Evolutionary conservation across 306 rosid genomes (phyloP).

Genomic region (Rosa multiflora): DNA sequence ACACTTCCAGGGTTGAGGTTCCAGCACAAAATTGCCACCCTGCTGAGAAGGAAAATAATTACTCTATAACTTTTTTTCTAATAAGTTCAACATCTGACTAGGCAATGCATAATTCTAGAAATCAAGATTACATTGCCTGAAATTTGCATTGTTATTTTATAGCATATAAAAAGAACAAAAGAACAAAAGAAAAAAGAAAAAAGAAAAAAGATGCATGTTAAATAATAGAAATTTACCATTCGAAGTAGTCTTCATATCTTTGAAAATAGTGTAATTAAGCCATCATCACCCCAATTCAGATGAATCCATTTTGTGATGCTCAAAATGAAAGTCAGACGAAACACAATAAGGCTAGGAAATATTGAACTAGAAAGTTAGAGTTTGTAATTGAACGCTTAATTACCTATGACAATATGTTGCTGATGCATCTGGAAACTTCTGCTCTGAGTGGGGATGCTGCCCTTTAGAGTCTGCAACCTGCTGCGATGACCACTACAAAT

Average conservation of each 20-base stretch:
- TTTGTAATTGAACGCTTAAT: background rate
- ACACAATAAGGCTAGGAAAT: slow-evolving; percentile 13
- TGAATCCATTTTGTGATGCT: slow-evolving; percentile 96
- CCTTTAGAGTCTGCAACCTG: slow-evolving; percentile 81
- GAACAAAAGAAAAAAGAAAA: background rate
- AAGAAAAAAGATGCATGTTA: background rate
- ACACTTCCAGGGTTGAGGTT: too few species aligned
- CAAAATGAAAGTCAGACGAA: slow-evolving; percentile 58
- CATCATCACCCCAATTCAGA: slow-evolving; percentile 98
- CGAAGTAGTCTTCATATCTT: slow-evolving; percentile 78
- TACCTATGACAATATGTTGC: slow-evolving; percentile 43
- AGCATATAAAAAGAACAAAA: background rate
- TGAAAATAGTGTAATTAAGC: slow-evolving; percentile 70
- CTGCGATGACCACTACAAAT: slow-evolving; percentile 63
- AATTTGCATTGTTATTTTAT: background rate
- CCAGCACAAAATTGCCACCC: too few species aligned
- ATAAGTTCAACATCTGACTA: too few species aligned
- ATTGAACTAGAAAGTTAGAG: background rate
- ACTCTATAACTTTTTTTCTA: too few species aligned
- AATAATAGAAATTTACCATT: slow-evolving; percentile 47
- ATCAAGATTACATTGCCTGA: background rate
- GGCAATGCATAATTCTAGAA: too few species aligned
- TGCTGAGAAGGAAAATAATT: too few species aligned
- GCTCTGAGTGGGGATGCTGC: slow-evolving; percentile 97
- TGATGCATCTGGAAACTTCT: slow-evolving; percentile 53